Conservation (phyloP, 2,329 filamentous ascomycete species). For the Sarocladium strictum region DNA sequence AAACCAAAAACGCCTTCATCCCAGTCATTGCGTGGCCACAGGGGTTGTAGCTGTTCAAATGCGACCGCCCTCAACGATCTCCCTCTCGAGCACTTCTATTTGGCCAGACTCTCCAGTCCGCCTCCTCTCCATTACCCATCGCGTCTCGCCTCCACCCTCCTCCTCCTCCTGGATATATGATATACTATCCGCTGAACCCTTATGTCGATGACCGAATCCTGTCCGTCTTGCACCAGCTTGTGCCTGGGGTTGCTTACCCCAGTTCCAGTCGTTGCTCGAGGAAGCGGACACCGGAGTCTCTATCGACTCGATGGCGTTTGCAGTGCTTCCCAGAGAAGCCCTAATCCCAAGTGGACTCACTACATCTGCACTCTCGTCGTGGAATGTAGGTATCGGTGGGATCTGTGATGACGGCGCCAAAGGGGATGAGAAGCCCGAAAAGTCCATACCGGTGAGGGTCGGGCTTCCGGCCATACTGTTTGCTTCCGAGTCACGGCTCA, state of each 20-base stretch:
- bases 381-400: constrained; percentile 6
- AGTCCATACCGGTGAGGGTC: constrained; percentile 38
- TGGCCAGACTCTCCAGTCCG: constrained; percentile 60
- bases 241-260: constrained; percentile 1
- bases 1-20: background rate
- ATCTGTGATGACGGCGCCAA: constrained; percentile 14
- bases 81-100: constrained; percentile 57
- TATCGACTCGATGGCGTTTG: background rate
- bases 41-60: constrained; percentile 21
- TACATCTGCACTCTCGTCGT: background rate
- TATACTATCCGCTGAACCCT: constrained; percentile 60
- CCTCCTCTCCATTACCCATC: constrained; percentile 66
- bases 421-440: constrained; percentile 24
- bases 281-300: background rate
- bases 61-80: constrained; percentile 53
- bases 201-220: constrained; percentile 40
- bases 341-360: background rate
- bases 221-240: constrained; percentile 11
- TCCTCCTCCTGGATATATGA: constrained; percentile 60
- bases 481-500: constrained; percentile 42
- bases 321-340: background rate
- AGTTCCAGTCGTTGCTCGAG: background rate
- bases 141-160: constrained; percentile 50
- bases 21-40: background rate
- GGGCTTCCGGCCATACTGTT: constrained; percentile 42